Conservation (phyloP, 225 moss, liverwort and hornwort species). For the Anthoceros angustus region DNA sequence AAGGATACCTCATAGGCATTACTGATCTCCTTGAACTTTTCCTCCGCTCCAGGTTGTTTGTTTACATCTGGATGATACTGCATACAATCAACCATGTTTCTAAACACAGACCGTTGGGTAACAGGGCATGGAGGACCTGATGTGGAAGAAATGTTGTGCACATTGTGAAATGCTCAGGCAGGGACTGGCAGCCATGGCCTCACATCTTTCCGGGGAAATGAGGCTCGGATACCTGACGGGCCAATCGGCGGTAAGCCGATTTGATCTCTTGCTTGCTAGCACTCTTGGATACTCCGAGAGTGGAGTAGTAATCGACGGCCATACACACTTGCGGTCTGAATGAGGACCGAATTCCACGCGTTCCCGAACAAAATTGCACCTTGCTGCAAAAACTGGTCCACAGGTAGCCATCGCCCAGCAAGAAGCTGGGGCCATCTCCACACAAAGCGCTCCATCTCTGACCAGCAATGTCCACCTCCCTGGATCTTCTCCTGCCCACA, state of each 20-base stretch:
- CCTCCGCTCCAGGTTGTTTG: constrained; percentile 89
- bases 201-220: not conserved
- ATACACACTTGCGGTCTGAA: constrained; percentile 14
- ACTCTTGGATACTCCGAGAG: constrained; percentile 66
- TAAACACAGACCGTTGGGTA: too few species aligned
- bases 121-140: too few species aligned
- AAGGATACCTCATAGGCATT: constrained; percentile 81
- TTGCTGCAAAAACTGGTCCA: not conserved
- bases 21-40: constrained; percentile 97
- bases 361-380: not conserved
- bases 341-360: not conserved
- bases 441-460: not conserved
- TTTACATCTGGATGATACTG: constrained; percentile 98
- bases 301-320: constrained; percentile 76
- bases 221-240: constrained; percentile 55
- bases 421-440: constrained; percentile 1
- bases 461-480: not conserved
- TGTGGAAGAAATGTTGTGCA: not conserved
- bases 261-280: constrained; percentile 90
- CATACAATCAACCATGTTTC: constrained; percentile 7
- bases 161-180: not conserved
- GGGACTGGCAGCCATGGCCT: not conserved
- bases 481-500: not conserved
- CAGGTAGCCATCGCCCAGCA: not conserved
- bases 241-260: constrained; percentile 84